A percentile compares a stretch with the other conserved stretches of the same genome.
These are phyloP conservation scores for Kazachstania bromeliacearum DNA, from an alignment of 805 yeast species.

Conservation along the genomic window DNA sequence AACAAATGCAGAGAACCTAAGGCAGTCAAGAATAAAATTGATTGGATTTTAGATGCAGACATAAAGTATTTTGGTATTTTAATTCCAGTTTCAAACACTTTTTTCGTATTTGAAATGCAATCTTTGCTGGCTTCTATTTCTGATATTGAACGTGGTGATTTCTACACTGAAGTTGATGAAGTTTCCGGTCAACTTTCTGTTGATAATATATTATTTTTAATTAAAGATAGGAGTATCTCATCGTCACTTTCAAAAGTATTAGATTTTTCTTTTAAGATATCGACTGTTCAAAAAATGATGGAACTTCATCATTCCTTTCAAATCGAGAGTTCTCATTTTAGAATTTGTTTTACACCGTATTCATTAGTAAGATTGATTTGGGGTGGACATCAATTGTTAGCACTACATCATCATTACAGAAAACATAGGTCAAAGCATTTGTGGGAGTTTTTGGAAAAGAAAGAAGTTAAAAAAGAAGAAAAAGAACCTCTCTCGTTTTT, in stretches of 20 bases:
- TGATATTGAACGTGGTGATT: slow-evolving; percentile 6
- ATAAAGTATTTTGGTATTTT: slow-evolving; percentile 23
- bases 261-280: slow-evolving; percentile 41
- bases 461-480: not conserved
- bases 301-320: slow-evolving; percentile 38
- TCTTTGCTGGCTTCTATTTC: slow-evolving; percentile 13
- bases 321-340: slow-evolving; percentile 47
- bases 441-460: slow-evolving; percentile 7
- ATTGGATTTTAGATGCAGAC: slow-evolving; percentile 18
- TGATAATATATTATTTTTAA: slow-evolving; percentile 22
- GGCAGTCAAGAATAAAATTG: not conserved
- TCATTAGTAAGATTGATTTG: slow-evolving; percentile 35
- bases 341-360: slow-evolving; percentile 49
- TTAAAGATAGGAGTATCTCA: slow-evolving; percentile 27
- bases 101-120: slow-evolving; percentile 24
- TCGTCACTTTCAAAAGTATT: slow-evolving; percentile 34
- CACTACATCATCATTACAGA: slow-evolving; percentile 11
- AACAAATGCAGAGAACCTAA: not conserved
- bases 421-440: slow-evolving; percentile 10
- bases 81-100: slow-evolving; percentile 21
- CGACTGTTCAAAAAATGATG: slow-evolving; percentile 28
- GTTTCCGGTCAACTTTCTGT: slow-evolving; percentile 21
- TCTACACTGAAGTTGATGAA: slow-evolving; percentile 3
- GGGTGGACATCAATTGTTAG: slow-evolving; percentile 16
- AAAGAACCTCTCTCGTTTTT: slow-evolving; percentile 7